phyloP scores from a whole-genome alignment of 2,329 filamentous ascomycete genomes.

The Geosmithia putterillii region DNA sequence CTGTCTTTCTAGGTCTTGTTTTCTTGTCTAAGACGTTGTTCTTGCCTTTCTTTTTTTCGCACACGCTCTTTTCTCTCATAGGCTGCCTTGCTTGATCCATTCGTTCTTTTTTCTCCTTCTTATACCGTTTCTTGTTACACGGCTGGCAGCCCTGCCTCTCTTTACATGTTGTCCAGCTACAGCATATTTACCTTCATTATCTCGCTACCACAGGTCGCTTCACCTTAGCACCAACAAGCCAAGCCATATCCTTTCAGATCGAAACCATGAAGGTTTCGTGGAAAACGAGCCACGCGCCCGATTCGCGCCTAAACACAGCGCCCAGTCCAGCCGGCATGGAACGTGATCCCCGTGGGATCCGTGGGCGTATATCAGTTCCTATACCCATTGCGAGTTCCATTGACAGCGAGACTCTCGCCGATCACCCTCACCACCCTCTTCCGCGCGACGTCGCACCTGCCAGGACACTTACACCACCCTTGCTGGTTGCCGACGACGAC shows the following conservation, averaged over 20 bases:
- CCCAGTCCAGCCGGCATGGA: neutral
- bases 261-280: conserved; percentile 20
- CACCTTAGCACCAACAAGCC: neutral
- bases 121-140: neutral
- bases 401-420: conserved; percentile 29
- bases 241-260: neutral
- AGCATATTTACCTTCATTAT: neutral
- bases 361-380: conserved; percentile 48
- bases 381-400: conserved; percentile 38
- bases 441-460: neutral
- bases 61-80: neutral
- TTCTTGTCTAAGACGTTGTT: neutral
- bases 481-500: neutral
- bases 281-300: conserved; percentile 14
- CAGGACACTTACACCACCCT: neutral
- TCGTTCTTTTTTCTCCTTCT: neutral
- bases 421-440: neutral
- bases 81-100: neutral
- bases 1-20: neutral
- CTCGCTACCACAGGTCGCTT: neutral
- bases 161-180: neutral
- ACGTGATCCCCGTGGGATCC: conserved; percentile 19
- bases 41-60: neutral
- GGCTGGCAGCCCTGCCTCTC: neutral
- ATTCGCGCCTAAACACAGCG: conserved; percentile 8